Evolutionary conservation across 768 basidiomycete species (phyloP).

Genomic region (Xanthoconium purpureum): DNA sequence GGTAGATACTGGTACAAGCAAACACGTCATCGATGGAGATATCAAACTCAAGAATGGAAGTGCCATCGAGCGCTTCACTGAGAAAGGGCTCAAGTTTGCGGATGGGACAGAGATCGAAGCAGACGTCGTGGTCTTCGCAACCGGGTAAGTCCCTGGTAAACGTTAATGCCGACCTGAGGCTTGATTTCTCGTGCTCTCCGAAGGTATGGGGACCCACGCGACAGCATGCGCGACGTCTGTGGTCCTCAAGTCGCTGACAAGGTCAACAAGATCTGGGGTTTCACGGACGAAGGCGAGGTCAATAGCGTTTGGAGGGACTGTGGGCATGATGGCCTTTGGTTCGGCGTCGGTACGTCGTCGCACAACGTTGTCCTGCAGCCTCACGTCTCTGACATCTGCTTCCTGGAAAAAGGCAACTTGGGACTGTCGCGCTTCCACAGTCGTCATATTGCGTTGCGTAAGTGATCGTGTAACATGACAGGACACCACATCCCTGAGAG

Average conservation of each 20-base stretch:
- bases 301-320: slow-evolving; percentile 35
- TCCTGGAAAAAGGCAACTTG: slow-evolving; percentile 20
- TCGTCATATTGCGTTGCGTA: slow-evolving; percentile 30
- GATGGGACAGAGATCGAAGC: slow-evolving; percentile 27
- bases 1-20: slow-evolving; percentile 39
- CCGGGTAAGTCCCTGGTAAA: slow-evolving; percentile 17
- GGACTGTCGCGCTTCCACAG: slow-evolving; percentile 29
- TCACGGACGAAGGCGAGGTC: slow-evolving; percentile 62
- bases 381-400: background rate
- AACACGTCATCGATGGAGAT: slow-evolving; percentile 43
- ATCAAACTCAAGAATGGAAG: slow-evolving; percentile 51
- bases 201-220: slow-evolving; percentile 47
- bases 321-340: slow-evolving; percentile 37
- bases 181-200: background rate
- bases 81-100: slow-evolving; percentile 22
- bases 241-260: slow-evolving; percentile 44
- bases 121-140: slow-evolving; percentile 33
- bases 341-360: slow-evolving; percentile 24
- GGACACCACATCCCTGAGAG: background rate
- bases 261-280: slow-evolving; percentile 56
- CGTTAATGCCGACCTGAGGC: background rate
- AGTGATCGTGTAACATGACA: slow-evolving; percentile 7
- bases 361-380: background rate
- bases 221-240: slow-evolving; percentile 41
- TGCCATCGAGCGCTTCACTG: slow-evolving; percentile 29